Percentiles rank a stretch among this genome's conserved stretches.
These are phyloP conservation scores for Hypoxylon sp. DNA, from an alignment of 2,329 filamentous ascomycete genomes.

Conservation along the genomic window DNA sequence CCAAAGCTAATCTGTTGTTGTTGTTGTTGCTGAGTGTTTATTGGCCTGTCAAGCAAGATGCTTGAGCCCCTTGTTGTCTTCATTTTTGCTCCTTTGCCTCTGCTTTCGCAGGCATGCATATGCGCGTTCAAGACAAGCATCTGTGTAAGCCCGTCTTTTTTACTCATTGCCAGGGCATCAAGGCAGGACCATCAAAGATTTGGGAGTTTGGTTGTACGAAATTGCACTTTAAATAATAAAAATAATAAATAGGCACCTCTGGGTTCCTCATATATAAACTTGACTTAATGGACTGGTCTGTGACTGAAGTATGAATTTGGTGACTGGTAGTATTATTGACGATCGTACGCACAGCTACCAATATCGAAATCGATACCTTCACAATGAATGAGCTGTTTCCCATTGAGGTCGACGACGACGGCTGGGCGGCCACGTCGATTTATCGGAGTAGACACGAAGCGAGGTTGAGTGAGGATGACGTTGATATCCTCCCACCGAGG, in stretches of 20 bases:
- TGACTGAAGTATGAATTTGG: background rate
- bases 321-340: background rate
- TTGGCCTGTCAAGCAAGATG: too few species aligned
- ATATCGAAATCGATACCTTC: background rate
- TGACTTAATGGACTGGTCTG: background rate
- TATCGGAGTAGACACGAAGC: background rate
- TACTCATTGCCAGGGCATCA: slow-evolving; percentile 11
- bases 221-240: slow-evolving; percentile 32
- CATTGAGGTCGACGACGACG: slow-evolving; percentile 6
- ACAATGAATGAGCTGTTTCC: background rate
- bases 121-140: slow-evolving; percentile 14
- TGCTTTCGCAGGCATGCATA: slow-evolving; percentile 4
- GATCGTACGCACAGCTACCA: background rate
- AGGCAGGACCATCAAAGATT: slow-evolving; percentile 18
- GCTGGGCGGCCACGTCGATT: background rate
- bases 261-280: slow-evolving; percentile 15
- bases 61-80: background rate
- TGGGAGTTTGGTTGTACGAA: slow-evolving; percentile 26
- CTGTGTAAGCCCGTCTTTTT: slow-evolving; percentile 17
- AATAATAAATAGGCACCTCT: too few species aligned
- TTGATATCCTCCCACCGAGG: background rate
- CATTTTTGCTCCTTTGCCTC: slow-evolving; percentile 5
- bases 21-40: background rate
- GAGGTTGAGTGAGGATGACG: slow-evolving; percentile 20
- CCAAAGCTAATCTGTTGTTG: background rate